Base-by-base conservation (phyloP, 768 basidiomycete species). In the Cubamyces lactineus region DNA sequence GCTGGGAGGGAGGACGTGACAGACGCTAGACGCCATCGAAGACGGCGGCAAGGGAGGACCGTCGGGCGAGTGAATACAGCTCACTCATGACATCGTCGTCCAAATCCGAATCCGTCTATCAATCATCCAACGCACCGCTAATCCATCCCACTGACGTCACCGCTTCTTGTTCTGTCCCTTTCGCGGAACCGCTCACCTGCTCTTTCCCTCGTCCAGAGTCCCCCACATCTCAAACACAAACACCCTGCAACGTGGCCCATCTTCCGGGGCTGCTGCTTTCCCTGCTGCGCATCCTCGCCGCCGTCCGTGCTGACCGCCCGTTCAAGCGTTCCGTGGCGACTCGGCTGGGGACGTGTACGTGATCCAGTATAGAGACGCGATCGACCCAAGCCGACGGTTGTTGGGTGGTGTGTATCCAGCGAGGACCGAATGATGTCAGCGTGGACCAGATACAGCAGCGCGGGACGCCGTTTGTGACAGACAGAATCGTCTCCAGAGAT, bases 361-460 rank as follows among this genome's bases (percentile, higher is more conserved):
- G 19, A 21, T 43, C 9, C 11, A 43, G 17, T 6, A n/a, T 43
- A 43, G 2, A 13, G 12, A 19, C 12, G 3, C 51, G 34, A 15
- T 19, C 34, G 51, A 38, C 7, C 51, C 46, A 38, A 15, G 12
- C 38, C 30, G 28, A 38, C 21, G 28, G 39, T 62, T 62, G 61
- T 62, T 62, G 61, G 55, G 30, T 41, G 61, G 30, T 63, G 62
- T 63, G 62, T 58, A 16, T 59, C 57, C 62, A 26, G 24, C 47
- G 11, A 34, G 34, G 6, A 39, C 28, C 42, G 50, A 12, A 55
- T 63, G 62, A 63, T 63, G 62, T 63, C 62, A 63, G 57, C 41
- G 42, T 17, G 19, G 11, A n/a, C 42, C 21, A 8, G 19, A 47
- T 38, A n/a, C 47, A 16, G 8, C 13, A 30, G 24, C 40, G 40